A percentile compares a stretch with the other conserved stretches of the same genome.
Evolutionary conservation across 352 stramenopile species (phyloP).

Genomic region (Phytophthora cajani): DNA sequence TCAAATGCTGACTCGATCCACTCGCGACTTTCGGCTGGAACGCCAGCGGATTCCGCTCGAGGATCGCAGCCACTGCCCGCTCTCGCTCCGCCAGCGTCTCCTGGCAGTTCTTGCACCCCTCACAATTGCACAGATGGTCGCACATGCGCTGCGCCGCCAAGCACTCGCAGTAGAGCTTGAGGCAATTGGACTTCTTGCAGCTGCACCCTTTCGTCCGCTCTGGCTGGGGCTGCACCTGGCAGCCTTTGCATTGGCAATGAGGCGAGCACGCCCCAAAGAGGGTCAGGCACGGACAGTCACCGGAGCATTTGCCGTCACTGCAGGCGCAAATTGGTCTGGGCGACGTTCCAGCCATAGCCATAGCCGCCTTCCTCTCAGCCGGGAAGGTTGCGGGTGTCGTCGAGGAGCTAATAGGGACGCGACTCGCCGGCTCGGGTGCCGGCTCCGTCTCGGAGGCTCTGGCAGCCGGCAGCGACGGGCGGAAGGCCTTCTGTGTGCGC

Average conservation of each 20-base stretch:
- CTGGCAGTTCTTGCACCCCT: conserved; percentile 80
- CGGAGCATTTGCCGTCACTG: conserved; percentile 45
- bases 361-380: conserved; percentile 22
- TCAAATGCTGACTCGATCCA: conserved; percentile 86
- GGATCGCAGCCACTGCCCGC: conserved; percentile 85
- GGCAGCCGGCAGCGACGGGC: conserved; percentile 34
- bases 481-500: conserved; percentile 55
- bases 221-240: conserved; percentile 35
- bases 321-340: conserved; percentile 42
- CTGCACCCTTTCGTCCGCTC: conserved; percentile 88
- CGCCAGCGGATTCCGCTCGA: conserved; percentile 93
- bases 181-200: conserved; percentile 97
- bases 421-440: conserved; percentile 4
- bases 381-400: conserved; percentile 18
- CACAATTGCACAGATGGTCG: conserved; percentile 77
- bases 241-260: conserved; percentile 54
- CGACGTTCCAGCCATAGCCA: conserved; percentile 26
- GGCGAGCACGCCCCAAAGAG: conserved; percentile 46
- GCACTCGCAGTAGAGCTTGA: conserved; percentile 95
- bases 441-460: conserved; percentile 18
- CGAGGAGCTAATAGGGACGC: background rate
- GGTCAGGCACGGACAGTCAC: conserved; percentile 52
- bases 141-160: conserved; percentile 75
- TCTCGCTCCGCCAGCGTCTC: conserved; percentile 71
- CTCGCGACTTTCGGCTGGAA: conserved; percentile 95